Percentiles rank a stretch among this genome's conserved stretches.
phyloP scores from a whole-genome alignment of 352 stramenopile species.

The Phytophthora ramorum region DNA sequence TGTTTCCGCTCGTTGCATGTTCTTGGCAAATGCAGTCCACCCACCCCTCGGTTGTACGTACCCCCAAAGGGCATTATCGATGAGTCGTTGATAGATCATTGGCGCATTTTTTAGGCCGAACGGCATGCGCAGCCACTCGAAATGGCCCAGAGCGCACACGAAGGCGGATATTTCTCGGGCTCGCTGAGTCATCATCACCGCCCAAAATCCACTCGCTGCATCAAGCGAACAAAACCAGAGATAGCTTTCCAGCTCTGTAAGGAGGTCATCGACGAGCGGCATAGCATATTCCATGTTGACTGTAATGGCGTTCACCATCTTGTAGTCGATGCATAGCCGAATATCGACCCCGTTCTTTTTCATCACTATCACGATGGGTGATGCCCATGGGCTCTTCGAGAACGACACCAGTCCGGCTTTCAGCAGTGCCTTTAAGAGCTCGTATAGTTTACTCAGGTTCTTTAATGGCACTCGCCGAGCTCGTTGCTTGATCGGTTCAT shows the following conservation, averaged over 20 bases:
- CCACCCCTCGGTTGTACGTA: neutral
- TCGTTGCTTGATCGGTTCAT: neutral
- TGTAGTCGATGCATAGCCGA: slow-evolving; percentile 1
- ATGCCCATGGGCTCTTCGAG: neutral
- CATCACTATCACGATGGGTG: neutral
- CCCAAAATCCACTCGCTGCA: slow-evolving; percentile 1
- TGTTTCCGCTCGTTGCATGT: neutral
- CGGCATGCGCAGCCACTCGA: neutral
- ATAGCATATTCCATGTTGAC: neutral
- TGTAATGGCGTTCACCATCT: slow-evolving; percentile 3
- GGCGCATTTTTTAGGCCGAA: neutral
- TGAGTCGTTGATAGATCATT: neutral
- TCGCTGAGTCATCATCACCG: slow-evolving; percentile 4
- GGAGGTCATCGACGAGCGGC: neutral
- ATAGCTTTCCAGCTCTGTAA: neutral
- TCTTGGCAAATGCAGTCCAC: neutral
- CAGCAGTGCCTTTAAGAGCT: neutral
- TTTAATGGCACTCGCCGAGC: neutral
- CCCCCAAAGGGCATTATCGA: slow-evolving; percentile 1
- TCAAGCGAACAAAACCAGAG: neutral
- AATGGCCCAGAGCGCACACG: neutral
- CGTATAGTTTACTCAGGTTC: neutral
- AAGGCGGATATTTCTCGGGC: neutral
- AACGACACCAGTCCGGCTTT: neutral
- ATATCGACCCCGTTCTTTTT: slow-evolving; percentile 9